Percentiles rank a stretch among this genome's conserved stretches.
Evolutionary conservation across 108 stramenopile species (phyloP).

Genomic region (Parmales sp.): DNA sequence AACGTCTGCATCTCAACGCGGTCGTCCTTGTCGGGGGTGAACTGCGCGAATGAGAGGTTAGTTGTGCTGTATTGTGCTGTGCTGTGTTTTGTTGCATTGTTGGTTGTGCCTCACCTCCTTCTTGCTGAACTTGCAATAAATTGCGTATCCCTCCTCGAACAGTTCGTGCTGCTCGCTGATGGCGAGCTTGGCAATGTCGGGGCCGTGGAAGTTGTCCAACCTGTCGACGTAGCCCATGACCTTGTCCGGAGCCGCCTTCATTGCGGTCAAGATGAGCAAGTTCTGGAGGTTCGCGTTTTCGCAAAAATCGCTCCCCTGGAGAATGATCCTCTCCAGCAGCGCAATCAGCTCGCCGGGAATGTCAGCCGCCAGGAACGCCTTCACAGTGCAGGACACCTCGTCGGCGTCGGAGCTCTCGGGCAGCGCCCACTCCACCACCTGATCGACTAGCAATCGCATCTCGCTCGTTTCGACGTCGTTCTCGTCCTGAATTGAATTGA

Average conservation of each 20-base stretch:
- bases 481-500: no score
- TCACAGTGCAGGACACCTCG: slow-evolving; percentile 97
- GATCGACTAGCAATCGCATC: slow-evolving; percentile 93
- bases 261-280: slow-evolving; percentile 98
- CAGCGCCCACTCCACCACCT: slow-evolving; percentile 98
- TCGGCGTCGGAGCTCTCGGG: slow-evolving; percentile 97
- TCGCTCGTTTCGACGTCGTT: slow-evolving; percentile 49
- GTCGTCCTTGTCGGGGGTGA: slow-evolving; percentile 76
- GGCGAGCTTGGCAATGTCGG: slow-evolving; percentile 97
- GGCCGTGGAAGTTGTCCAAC: slow-evolving; percentile 99
- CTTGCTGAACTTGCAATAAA: slow-evolving; percentile 97
- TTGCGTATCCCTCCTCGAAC: slow-evolving; percentile 96
- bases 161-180: slow-evolving; percentile 96
- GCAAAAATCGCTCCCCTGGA: slow-evolving; percentile 98
- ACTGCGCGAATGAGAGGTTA: no score
- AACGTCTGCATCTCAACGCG: slow-evolving; percentile 87
- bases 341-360: slow-evolving; percentile 95
- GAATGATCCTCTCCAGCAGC: slow-evolving; percentile 96
- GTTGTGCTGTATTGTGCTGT: no score
- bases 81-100: no score
- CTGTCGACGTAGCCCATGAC: slow-evolving; percentile 99
- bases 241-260: slow-evolving; percentile 82
- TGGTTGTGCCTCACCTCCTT: slow-evolving; percentile 74
- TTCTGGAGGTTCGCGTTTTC: slow-evolving; percentile 99
- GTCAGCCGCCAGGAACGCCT: slow-evolving; percentile 99